Evolutionary conservation across 495 filamentous ascomycete genomes (phyloP).

Genomic region (Aspergillus ostianus): DNA sequence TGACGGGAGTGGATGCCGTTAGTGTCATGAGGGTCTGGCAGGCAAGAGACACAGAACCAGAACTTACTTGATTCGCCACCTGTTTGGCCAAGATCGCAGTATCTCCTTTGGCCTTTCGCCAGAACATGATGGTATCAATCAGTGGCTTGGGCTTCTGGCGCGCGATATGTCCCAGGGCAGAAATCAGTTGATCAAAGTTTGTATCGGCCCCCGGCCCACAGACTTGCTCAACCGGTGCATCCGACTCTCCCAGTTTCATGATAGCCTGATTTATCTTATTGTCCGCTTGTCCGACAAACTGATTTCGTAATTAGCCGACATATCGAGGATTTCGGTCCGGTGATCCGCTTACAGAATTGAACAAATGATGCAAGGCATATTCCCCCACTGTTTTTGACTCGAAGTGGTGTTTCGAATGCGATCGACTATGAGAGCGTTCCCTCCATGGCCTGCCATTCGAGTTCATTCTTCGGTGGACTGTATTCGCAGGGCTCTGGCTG

Average conservation of each 20-base stretch:
- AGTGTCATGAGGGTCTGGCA: not conserved
- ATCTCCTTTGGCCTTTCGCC: conserved; percentile 93
- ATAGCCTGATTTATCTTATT: conserved; percentile 87
- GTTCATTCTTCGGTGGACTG: conserved; percentile 38
- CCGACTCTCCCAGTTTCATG: conserved; percentile 66
- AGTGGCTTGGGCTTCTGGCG: conserved; percentile 91
- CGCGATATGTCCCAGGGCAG: conserved; percentile 88
- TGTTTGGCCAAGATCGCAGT: conserved; percentile 62
- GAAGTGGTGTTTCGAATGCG: conserved; percentile 74
- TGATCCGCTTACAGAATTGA: conserved; percentile 69
- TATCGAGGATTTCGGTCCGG: not conserved
- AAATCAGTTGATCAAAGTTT: conserved; percentile 93
- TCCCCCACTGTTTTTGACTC: conserved; percentile 90
- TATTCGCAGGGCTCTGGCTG: conserved; percentile 25
- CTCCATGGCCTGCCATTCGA: conserved; percentile 62
- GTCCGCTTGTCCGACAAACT: conserved; percentile 79
- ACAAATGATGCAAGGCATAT: conserved; percentile 93
- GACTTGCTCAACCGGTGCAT: conserved; percentile 79
- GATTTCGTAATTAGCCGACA: conserved; percentile 16
- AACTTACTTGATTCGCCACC: conserved; percentile 61
- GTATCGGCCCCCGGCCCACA: conserved; percentile 87
- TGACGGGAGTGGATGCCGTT: conserved; percentile 14
- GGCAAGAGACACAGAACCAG: conserved; percentile 8
- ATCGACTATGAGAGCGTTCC: conserved; percentile 74
- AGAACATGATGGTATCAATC: conserved; percentile 95